A percentile compares a stretch with the other conserved stretches of the same genome.
Conservation (phyloP, 768 basidiomycete species). For the Xerocomellus intermedius region DNA sequence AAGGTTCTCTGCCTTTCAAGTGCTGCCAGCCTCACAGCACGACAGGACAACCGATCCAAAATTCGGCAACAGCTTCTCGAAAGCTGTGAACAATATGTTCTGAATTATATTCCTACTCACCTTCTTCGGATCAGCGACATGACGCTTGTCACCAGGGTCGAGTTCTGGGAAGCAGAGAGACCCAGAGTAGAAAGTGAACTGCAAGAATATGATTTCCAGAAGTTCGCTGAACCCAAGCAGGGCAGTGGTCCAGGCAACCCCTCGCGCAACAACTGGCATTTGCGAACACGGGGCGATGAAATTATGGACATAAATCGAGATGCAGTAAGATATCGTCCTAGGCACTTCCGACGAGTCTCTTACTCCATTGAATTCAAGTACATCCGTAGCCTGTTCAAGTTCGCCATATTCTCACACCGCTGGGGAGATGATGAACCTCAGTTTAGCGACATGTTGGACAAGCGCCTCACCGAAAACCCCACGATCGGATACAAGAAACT, state of each 20-base stretch:
- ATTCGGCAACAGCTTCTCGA: conserved; percentile 7
- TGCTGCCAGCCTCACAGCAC: not conserved
- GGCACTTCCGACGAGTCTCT: not conserved
- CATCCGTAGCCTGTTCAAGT: conserved; percentile 15
- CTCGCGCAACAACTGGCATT: not conserved
- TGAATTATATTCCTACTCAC: conserved; percentile 20
- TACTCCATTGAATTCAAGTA: conserved; percentile 1
- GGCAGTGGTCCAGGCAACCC: not conserved
- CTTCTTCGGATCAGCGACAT: conserved; percentile 19
- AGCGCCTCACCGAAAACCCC: not conserved
- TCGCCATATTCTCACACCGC: conserved; percentile 21
- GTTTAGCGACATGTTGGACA: conserved; percentile 7
- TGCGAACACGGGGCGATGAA: not conserved
- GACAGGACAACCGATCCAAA: not conserved
- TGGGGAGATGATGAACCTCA: conserved; percentile 22
- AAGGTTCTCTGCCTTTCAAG: conserved; percentile 1
- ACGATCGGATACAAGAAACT: conserved; percentile 18
- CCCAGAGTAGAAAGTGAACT: conserved; percentile 1
- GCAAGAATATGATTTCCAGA: not conserved
- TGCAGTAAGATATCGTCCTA: not conserved
- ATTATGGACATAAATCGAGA: not conserved
- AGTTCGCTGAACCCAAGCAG: not conserved
- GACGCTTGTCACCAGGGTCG: conserved; percentile 8
- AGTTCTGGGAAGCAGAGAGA: conserved; percentile 14
- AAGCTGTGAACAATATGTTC: conserved; percentile 14